phyloP scores from a whole-genome alignment of 2,329 filamentous ascomycete species.

The Erysiphe pulchra region DNA sequence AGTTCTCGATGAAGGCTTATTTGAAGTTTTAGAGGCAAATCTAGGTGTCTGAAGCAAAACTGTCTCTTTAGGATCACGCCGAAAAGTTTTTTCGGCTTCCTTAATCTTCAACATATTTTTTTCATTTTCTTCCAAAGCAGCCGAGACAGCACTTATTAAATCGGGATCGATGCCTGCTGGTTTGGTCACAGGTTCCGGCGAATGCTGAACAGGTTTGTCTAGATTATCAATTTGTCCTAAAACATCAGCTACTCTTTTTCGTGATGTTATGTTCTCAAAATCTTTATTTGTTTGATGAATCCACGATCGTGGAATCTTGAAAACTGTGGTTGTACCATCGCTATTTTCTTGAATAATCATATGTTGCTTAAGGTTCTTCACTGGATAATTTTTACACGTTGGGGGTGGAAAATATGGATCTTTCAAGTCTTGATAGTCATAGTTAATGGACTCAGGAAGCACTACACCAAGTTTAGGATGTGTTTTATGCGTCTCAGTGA shows the following conservation, averaged over 20 bases:
- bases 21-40: not conserved
- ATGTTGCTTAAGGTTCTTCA: not conserved
- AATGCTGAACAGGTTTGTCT: not conserved
- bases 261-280: not conserved
- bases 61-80: not conserved
- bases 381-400: conserved; percentile 2
- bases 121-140: not conserved
- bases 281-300: not conserved
- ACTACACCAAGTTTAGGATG: conserved; percentile 10
- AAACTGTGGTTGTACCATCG: not conserved
- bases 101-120: not conserved
- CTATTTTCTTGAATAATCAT: conserved; percentile 1
- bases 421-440: conserved; percentile 3
- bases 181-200: not conserved
- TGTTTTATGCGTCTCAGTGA: conserved; percentile 6
- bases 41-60: not conserved
- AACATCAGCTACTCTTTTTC: not conserved
- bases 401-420: conserved; percentile 2
- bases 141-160: not conserved
- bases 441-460: conserved; percentile 6
- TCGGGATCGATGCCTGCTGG: not conserved
- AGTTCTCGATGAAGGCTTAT: not conserved
- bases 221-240: not conserved
- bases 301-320: conserved; percentile 1
- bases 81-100: not conserved